Evolutionary conservation across 371 early-diverging fungal species (phyloP).

Genomic region (Cokeromyces recurvatus): DNA sequence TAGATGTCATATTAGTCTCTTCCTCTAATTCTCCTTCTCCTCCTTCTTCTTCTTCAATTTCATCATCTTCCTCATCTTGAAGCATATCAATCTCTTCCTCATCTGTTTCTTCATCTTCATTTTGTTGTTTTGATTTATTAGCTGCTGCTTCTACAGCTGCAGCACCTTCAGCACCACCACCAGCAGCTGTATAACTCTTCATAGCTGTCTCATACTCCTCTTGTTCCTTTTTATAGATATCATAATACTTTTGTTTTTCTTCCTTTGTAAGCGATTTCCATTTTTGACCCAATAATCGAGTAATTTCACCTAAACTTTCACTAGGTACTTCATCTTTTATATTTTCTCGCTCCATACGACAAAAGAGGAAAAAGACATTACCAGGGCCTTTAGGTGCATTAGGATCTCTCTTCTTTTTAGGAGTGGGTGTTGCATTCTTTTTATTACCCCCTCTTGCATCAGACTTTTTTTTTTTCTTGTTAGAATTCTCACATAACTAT

Average conservation of each 20-base stretch:
- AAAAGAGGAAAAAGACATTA: slow-evolving; percentile 54
- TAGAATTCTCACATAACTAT: too few relatives aligned
- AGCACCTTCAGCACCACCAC: slow-evolving; percentile 20
- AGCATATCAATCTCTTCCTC: slow-evolving; percentile 20
- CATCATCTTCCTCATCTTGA: slow-evolving; percentile 54
- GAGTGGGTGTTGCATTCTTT: slow-evolving; percentile 6
- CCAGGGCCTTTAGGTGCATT: slow-evolving; percentile 57
- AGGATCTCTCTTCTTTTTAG: slow-evolving; percentile 42
- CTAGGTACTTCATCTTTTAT: slow-evolving; percentile 48
- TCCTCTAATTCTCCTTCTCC: slow-evolving; percentile 42
- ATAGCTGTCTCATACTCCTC: slow-evolving; percentile 19
- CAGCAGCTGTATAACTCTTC: slow-evolving; percentile 21
- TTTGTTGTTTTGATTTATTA: slow-evolving; percentile 8
- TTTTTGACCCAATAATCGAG: slow-evolving; percentile 34
- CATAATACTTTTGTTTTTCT: slow-evolving; percentile 30
- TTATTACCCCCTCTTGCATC: neutral
- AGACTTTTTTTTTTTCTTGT: neutral
- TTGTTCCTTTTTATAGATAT: slow-evolving; percentile 15
- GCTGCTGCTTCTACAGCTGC: slow-evolving; percentile 22
- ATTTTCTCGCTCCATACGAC: slow-evolving; percentile 46
- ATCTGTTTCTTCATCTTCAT: neutral
- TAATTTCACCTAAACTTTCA: slow-evolving; percentile 36
- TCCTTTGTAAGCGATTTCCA: slow-evolving; percentile 40
- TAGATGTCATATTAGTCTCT: slow-evolving; percentile 19
- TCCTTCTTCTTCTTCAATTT: slow-evolving; percentile 65